Evolutionary conservation across 148 eudicot species (phyloP), one percentile per base, ranked within the genome.

Genomic region (Cornus kousa): DNA sequence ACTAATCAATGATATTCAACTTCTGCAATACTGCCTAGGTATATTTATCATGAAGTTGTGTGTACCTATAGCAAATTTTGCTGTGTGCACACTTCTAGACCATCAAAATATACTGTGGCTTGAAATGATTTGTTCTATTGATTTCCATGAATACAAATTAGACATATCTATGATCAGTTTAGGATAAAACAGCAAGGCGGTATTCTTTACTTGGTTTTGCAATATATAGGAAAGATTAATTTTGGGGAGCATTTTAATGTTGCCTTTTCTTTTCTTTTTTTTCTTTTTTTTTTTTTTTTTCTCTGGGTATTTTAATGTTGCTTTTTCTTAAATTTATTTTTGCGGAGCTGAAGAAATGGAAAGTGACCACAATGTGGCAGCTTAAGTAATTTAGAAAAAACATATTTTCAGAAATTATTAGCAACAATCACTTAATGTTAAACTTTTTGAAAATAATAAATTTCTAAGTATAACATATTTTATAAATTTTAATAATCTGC

Each of bases 181-280:
- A 74, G 69, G 78, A 60, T 23, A 65, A 53, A 62, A 74, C 77
- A 60, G 69, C 53, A 74, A 0, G 33, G n/a, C 53, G 9, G 16
- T 12, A n/a, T 74, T 7, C 24, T 75, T 65, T 55, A 65, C 22
- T 67, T 60, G 19, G 17, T n/a, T 60, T 13, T 64, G 48, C 55
- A n/a, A 50, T 65, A 7, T 10, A 24, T n/a, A 22, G 35, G 20
- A 74, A 62, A 31, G n/a, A 37, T 20, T 59, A 20, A 50, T 32
- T 16, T 11, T 60, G 62, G 55, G 55, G 53, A 74, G 14, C 68
- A 43, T 6, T 43, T 60, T 35, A 10, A 39, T 13, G 13, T 12
- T 74, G 23, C 17, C 12, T 35, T 11, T 53, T 4, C n/a, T n/a
- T n/a, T n/a, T n/a, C n/a, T n/a, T n/a, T n/a, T n/a, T n/a, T n/a